Base-by-base conservation (phyloP, 2,329 filamentous ascomycete genomes). In the Verticillium alfalfae region DNA sequence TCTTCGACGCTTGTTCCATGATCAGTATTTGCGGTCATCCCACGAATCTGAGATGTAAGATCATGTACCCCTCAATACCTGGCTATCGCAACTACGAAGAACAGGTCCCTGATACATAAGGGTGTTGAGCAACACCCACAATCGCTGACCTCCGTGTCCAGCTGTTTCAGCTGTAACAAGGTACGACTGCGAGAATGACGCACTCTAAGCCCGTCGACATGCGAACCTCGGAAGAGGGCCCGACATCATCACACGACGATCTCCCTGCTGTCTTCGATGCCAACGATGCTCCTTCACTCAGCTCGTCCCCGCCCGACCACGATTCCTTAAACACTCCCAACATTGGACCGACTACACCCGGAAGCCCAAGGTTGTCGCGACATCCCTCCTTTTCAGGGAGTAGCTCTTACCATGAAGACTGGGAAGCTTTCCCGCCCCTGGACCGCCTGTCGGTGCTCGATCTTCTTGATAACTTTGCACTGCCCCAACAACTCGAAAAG, bases 401-500 rank as follows among this genome's bases (percentile, higher is more conserved):
- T 75, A 92, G 88, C 73, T 89, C 87, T n/a, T 92, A 92, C 70
- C 91, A 95, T 62, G 91, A 95, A 68, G 92, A 94, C 72, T 95
- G 91, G 85, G 92, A 96, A 65, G 82, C 87, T 26, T 90, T 96
- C 65, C 92, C 93, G 10, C 93, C 94, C 0, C 81, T 97, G 31
- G 95, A 99, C 73, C 90, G 92, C 59, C 81, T 99, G 60, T 93
- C 91, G 45, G 87, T 98, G 62, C 92, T 99, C 69, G 95, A 99
- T 72, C 83, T 99, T 57, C 85, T 99, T 67, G 94, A 97, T 76
- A 98, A 97, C 73, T 87, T 99, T 66, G 91, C 93, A 6, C 81
- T 99, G 37, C 90, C 93, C 1, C 91, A 96, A 70, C 91, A 94
- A 68, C 84, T 99, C 22, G 95, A 98, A 76, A 95, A 91, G 78